Conservation (phyloP, 2,329 filamentous ascomycete species). For the Fusarium chlamydosporum region DNA sequence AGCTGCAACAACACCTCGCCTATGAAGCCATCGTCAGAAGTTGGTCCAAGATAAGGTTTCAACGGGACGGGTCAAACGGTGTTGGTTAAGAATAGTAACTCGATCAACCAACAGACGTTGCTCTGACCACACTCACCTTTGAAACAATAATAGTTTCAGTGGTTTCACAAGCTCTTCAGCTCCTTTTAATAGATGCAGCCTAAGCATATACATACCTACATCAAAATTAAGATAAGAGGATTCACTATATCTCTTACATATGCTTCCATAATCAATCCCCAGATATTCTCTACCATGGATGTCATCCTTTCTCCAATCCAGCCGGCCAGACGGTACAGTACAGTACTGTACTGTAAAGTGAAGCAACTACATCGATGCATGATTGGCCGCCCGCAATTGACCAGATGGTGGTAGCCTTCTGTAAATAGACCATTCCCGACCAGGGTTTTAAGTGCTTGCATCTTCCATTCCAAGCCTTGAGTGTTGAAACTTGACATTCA, state of each 20-base stretch:
- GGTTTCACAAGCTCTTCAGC: conserved; percentile 12
- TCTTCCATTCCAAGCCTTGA: conserved; percentile 17
- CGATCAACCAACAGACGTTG: not conserved
- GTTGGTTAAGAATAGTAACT: conserved; percentile 13
- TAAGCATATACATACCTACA: too few relatives aligned
- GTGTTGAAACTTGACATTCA: conserved; percentile 3
- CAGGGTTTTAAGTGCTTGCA: conserved; percentile 51
- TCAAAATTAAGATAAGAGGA: not conserved
- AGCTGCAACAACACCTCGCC: not conserved
- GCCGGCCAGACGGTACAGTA: too few relatives aligned
- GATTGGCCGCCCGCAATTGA: conserved; percentile 39
- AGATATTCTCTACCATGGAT: not conserved
- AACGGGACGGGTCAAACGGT: conserved; percentile 20
- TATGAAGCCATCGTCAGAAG: conserved; percentile 3
- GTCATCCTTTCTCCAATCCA: conserved; percentile 27
- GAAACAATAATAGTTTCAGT: conserved; percentile 14
- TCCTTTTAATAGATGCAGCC: conserved; percentile 2
- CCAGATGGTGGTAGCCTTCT: conserved; percentile 25
- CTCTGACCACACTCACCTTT: conserved; percentile 1
- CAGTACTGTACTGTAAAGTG: conserved; percentile 36
- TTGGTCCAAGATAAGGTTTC: not conserved
- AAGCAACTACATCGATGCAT: conserved; percentile 27
- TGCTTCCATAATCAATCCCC: not conserved
- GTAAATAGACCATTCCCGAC: conserved; percentile 42
- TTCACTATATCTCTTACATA: conserved; percentile 1